These are phyloP conservation scores for Gigaspora rosea DNA, from an alignment of 192 early-diverging fungal genomes.

Conservation along the genomic window DNA sequence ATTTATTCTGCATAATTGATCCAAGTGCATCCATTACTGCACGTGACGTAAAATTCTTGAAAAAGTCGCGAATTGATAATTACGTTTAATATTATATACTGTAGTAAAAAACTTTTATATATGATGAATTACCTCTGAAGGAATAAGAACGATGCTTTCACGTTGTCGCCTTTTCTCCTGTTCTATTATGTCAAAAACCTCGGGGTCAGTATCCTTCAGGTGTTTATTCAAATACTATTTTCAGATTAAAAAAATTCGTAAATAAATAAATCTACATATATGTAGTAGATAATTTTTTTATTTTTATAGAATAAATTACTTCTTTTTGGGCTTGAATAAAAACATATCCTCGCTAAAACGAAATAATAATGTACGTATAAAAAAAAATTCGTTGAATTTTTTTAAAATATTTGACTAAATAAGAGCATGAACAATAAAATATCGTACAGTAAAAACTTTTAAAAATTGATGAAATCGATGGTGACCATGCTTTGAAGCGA, in stretches of 20 bases:
- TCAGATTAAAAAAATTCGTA: neutral
- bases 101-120: neutral
- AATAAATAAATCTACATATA: neutral
- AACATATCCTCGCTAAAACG: slow-evolving; percentile 22
- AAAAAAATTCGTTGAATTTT: no score
- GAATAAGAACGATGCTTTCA: slow-evolving; percentile 90
- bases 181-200: slow-evolving; percentile 93
- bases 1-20: slow-evolving; percentile 99
- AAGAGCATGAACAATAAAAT: no score
- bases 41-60: slow-evolving; percentile 93
- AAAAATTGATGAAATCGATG: no score
- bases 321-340: slow-evolving; percentile 25
- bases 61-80: neutral
- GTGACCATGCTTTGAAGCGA: no score
- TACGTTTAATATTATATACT: slow-evolving; percentile 1
- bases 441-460: no score
- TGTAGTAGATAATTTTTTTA: neutral
- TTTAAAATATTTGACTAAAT: no score
- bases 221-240: slow-evolving; percentile 73
- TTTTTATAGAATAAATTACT: neutral
- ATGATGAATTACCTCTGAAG: slow-evolving; percentile 74
- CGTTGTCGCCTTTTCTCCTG: slow-evolving; percentile 93
- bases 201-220: slow-evolving; percentile 79
- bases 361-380: no score
- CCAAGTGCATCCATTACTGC: slow-evolving; percentile 96